Conservation (phyloP, 2,329 filamentous ascomycete genomes). For the Claviceps cyperi region DNA sequence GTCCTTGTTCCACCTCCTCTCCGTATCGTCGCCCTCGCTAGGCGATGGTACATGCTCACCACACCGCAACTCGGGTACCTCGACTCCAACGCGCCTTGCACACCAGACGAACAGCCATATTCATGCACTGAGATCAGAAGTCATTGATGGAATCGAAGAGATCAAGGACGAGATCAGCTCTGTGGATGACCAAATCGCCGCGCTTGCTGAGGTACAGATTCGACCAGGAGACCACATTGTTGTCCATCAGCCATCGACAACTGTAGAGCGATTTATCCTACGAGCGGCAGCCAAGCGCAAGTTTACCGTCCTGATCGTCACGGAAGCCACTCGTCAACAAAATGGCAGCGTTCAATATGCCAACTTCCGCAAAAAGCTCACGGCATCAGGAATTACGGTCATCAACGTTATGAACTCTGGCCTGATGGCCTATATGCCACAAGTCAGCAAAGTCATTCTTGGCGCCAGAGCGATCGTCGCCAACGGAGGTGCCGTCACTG, state of each 20-base stretch:
- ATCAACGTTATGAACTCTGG: slow-evolving; percentile 75
- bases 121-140: slow-evolving; percentile 72
- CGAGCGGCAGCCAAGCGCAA: slow-evolving; percentile 78
- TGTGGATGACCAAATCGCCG: slow-evolving; percentile 85
- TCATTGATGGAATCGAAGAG: slow-evolving; percentile 87
- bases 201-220: slow-evolving; percentile 79
- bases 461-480: slow-evolving; percentile 77
- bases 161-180: slow-evolving; percentile 90
- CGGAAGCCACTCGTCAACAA: slow-evolving; percentile 35
- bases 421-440: slow-evolving; percentile 85
- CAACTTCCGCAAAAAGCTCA: slow-evolving; percentile 62
- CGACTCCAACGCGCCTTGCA: slow-evolving; percentile 29
- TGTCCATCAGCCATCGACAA: slow-evolving; percentile 72
- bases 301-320: slow-evolving; percentile 79
- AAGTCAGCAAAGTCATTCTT: slow-evolving; percentile 88
- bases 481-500: slow-evolving; percentile 74
- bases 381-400: slow-evolving; percentile 62
- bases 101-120: slow-evolving; percentile 30
- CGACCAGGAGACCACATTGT: slow-evolving; percentile 87
- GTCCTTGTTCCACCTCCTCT: slow-evolving; percentile 80
- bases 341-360: slow-evolving; percentile 27
- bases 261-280: slow-evolving; percentile 78
- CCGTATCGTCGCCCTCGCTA: slow-evolving; percentile 45
- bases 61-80: slow-evolving; percentile 31
- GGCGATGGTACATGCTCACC: slow-evolving; percentile 26